Conservation (phyloP, 495 filamentous ascomycete species). For the Penicillium herquei region DNA sequence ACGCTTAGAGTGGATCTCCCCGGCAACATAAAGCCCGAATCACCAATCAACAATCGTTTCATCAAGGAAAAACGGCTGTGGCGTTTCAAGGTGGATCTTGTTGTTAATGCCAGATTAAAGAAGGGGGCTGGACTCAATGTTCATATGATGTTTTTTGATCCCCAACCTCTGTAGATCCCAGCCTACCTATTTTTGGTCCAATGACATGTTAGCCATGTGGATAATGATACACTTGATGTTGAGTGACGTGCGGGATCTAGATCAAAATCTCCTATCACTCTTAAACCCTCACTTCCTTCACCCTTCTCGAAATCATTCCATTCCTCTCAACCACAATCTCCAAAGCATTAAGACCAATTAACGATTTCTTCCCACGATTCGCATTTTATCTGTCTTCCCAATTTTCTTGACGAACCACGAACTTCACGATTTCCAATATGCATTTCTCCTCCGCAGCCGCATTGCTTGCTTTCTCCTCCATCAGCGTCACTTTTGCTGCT, state of each 20-base stretch:
- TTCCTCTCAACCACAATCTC: constrained; percentile 1
- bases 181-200: constrained; percentile 26
- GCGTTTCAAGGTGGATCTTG: constrained; percentile 9
- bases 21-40: neutral
- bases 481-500: constrained; percentile 31
- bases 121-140: constrained; percentile 14
- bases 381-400: neutral
- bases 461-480: constrained; percentile 30
- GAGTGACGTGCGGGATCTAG: constrained; percentile 2
- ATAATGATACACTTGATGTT: constrained; percentile 13
- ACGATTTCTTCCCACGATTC: neutral
- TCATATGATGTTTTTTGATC: constrained; percentile 1
- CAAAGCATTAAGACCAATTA: neutral
- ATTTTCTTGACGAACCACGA: neutral
- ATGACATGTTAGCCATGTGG: constrained; percentile 11
- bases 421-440: constrained; percentile 19
- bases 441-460: constrained; percentile 30
- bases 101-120: too few relatives aligned
- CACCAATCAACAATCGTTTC: neutral
- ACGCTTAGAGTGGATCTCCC: constrained; percentile 9
- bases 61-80: constrained; percentile 4
- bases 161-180: constrained; percentile 32
- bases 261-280: constrained; percentile 10
- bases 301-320: neutral
- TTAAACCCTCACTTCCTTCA: constrained; percentile 15